These are phyloP conservation scores for Mycena haematopus DNA, from an alignment of 768 basidiomycete species.

Conservation along the genomic window DNA sequence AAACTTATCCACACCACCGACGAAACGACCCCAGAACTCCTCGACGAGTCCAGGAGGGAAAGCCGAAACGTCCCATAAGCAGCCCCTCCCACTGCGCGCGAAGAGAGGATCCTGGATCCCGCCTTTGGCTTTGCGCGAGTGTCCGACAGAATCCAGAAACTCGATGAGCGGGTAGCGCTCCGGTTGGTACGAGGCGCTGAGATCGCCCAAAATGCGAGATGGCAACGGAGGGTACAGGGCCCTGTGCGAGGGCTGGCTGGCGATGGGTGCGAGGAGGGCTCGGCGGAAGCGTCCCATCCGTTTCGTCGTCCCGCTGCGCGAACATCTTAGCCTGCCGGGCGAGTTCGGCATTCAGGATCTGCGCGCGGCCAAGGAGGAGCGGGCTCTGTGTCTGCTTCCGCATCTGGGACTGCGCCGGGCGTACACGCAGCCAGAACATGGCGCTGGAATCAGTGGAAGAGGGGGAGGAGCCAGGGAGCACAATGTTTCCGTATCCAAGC, in stretches of 20 bases:
- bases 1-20: constrained; percentile 13
- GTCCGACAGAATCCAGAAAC: constrained; percentile 25
- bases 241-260: not conserved
- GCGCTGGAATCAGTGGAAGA: constrained; percentile 10
- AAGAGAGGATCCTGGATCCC: constrained; percentile 28
- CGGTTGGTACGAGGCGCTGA: constrained; percentile 9
- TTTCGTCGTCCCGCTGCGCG: constrained; percentile 24
- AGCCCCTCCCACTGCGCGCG: constrained; percentile 15
- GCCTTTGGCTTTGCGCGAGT: constrained; percentile 25
- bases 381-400: constrained; percentile 24
- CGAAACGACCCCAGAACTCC: constrained; percentile 19
- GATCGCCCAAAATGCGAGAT: constrained; percentile 26
- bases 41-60: constrained; percentile 25
- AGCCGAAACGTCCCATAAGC: constrained; percentile 22
- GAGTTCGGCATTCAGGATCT: constrained; percentile 25
- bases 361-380: constrained; percentile 28
- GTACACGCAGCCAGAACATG: constrained; percentile 32
- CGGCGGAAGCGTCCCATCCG: constrained; percentile 14
- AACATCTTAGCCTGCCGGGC: constrained; percentile 21
- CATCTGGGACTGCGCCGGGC: constrained; percentile 29
- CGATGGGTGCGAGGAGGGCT: not conserved
- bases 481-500: constrained; percentile 32
- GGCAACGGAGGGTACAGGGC: constrained; percentile 14
- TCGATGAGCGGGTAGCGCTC: constrained; percentile 22
- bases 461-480: constrained; percentile 30